Base-by-base conservation (phyloP, 1,284 basidiomycete species). In the Trametes pubescens region DNA sequence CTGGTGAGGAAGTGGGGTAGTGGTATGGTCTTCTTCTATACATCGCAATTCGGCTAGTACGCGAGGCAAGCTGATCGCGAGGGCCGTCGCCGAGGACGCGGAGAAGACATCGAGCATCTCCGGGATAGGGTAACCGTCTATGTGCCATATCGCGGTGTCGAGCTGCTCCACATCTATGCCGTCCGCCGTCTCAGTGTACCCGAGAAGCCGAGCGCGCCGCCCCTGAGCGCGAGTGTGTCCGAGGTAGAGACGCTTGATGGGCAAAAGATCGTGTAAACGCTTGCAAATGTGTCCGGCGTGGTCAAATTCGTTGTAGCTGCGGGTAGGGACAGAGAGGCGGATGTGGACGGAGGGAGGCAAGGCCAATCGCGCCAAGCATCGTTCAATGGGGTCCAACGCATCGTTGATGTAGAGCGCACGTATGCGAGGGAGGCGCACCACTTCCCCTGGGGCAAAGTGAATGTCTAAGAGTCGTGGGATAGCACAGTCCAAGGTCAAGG, bases 201-300 rank as follows among this genome's bases (percentile, higher is more conserved):
- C 59, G 47, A 47, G 46, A 1, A 55, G 37, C 24, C n/a, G 7
- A 4, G 44, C 37, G 0, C 29, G 52, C 13, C 47, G 21, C 6
- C 54, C 29, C 29, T 32, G 48, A 2, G 18, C 11, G 9, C 29
- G 35, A 1, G 38, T 49, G 21, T n/a, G 16, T 6, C 59, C 59
- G 16, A 61, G 35, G 38, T 61, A 61, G 13, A 61, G n/a, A n/a
- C 35, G 59, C 4, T 18, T 13, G 52, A 35, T 7, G 59, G n/a
- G n/a, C n/a, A n/a, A n/a, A n/a, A n/a, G n/a, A n/a, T n/a, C n/a
- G n/a, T n/a, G n/a, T n/a, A n/a, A n/a, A n/a, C n/a, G n/a, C n/a
- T n/a, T n/a, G n/a, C n/a, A n/a, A n/a, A n/a, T n/a, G n/a, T n/a
- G n/a, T n/a, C n/a, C n/a, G n/a, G n/a, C n/a, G n/a, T n/a, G n/a